Base-by-base conservation (phyloP, 192 early-diverging fungal species). In the Chytriomyces sp. region DNA sequence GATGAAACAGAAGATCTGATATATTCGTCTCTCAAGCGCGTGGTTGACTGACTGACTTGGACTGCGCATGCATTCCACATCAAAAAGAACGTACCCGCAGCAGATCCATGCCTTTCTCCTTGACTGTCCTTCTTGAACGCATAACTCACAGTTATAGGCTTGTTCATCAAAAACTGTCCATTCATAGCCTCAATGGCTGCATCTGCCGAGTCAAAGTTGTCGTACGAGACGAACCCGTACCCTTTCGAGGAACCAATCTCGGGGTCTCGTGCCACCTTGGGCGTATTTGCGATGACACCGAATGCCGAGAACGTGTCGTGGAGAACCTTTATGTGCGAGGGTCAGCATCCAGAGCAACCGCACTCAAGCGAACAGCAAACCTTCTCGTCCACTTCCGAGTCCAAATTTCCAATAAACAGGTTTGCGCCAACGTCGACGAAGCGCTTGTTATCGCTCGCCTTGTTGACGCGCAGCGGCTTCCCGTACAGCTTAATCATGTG, bases 111-210 rank as follows among this genome's bases (percentile, higher is more conserved):
- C 22, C 95, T 75, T 75, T 98, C 96, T 31, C 98, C 98, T 78
- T 95, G 94, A 31, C 94, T 95, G 70, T 99, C 98, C 80, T 99
- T 99, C 78, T 98, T 99, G 74, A 95, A 94, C 2, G 96, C 94
- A 82, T 95, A 99, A 17, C 82, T 81, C 6, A 97, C 96, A 33
- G 82, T 89, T 64, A 99, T 92, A 32, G 91, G 89, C 74, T 96
- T 96, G 76, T 95, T 94, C 78, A 92, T 93, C 78, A 99, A 76
- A 78, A 92, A 98, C 79, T 98, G 96, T 6, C 94, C 93, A 76
- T 99, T 92, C 98, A 99, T 96, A 2, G 94, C 93, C 80, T 96
- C 94, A 52, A 99, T 91, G 0, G 98, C 98, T n/a, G 90, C 89
- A 84, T 99, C 98, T 0, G 96, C 88, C 5, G 93, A 88, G 62